These are phyloP conservation scores for Fragaria iinumae DNA, from an alignment of 306 rosid genomes.

Conservation along the genomic window DNA sequence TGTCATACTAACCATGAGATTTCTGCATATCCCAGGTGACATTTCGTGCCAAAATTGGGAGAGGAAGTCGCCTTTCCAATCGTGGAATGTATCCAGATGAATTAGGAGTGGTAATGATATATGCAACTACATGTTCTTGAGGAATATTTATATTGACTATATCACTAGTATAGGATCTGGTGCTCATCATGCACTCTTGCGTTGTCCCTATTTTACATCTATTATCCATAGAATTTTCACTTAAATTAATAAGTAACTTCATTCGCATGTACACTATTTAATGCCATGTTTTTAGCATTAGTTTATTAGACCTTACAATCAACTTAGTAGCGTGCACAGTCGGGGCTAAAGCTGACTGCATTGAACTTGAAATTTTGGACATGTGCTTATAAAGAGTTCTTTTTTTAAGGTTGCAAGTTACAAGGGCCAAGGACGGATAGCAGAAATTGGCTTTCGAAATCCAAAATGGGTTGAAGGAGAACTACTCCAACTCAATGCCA, in stretches of 20 bases:
- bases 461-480: conserved; percentile 99
- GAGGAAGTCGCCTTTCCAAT: conserved; percentile 56
- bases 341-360: neutral
- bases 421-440: conserved; percentile 93
- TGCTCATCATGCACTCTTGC: neutral
- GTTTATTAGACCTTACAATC: neutral
- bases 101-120: conserved; percentile 90
- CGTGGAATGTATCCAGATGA: conserved; percentile 97
- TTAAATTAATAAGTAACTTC: neutral
- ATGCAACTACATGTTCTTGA: neutral
- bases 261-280: neutral
- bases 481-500: conserved; percentile 88
- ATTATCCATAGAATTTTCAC: neutral
- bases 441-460: conserved; percentile 77
- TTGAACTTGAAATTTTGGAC: conserved; percentile 21
- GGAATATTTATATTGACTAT: neutral
- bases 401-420: conserved; percentile 72
- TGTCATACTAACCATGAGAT: conserved; percentile 4
- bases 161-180: neutral
- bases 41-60: conserved; percentile 95
- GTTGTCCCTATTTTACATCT: neutral
- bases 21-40: conserved; percentile 58
- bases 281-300: neutral
- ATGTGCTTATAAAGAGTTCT: conserved; percentile 21
- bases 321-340: neutral